Evolutionary conservation across 73 alveolate species (phyloP), one percentile per base, ranked within the genome.

Genomic region (Paraurostyla sp.): DNA sequence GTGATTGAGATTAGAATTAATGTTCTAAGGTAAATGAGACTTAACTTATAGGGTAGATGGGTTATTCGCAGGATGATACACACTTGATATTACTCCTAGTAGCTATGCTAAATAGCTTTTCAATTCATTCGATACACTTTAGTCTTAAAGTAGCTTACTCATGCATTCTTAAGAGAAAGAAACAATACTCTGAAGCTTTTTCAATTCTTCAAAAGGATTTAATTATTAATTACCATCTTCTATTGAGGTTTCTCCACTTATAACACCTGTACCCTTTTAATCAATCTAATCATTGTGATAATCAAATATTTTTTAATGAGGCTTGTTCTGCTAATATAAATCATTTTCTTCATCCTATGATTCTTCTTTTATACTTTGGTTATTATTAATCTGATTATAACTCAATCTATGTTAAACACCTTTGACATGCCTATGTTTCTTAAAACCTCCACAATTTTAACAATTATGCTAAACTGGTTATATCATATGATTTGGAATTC

Each of bases 361-460:
- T 30, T 54, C 78, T 78, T 78, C 89, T 35, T 52, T 78, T 7
- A 49, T 78, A 35, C 80, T 49, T 27, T 78, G 40, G n/a, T 78
- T n/a, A n/a, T n/a, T 2, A 20, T 51, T 22, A 4, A 45, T 45
- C 23, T 65, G 25, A 48, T 73, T 49, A 27, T 73, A 73, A 35
- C 71, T 73, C 0, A 73, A 25, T 73, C 71, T 73, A 48, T 73
- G 86, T 56, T 73, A 46, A 29, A 62, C 29, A 30, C 23, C 23
- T 38, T n/a, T n/a, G n/a, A n/a, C n/a, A n/a, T n/a, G n/a, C n/a
- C n/a, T n/a, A n/a, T n/a, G n/a, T n/a, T n/a, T n/a, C n/a, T n/a
- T n/a, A n/a, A n/a, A 48, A 36, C 80, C 89, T 7, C 89, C 89
- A 78, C 89, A 78, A 27, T 78, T 78, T 4, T 51, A 29, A 35